phyloP scores from a whole-genome alignment of 441 rosid species.

The Populus tomentosa region DNA sequence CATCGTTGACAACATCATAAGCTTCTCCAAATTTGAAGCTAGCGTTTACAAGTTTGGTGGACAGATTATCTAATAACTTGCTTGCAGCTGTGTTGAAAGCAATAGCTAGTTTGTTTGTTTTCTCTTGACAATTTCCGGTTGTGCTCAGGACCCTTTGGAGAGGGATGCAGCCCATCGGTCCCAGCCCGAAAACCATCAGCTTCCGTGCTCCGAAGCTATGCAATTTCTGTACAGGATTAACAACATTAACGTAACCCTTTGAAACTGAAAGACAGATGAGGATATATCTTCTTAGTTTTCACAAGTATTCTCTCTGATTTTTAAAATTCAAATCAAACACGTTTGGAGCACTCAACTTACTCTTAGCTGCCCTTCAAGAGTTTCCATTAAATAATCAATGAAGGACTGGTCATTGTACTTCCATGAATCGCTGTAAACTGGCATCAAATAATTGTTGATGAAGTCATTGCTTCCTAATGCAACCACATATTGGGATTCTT shows the following conservation, averaged over 20 bases:
- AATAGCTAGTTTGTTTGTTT: slow-evolving; percentile 63
- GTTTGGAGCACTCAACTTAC: slow-evolving; percentile 22
- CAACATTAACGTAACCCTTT: not conserved
- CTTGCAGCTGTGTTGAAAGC: slow-evolving; percentile 60
- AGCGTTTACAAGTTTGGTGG: slow-evolving; percentile 47
- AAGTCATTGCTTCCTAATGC: slow-evolving; percentile 97
- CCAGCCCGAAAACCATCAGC: slow-evolving; percentile 78
- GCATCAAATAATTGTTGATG: slow-evolving; percentile 94
- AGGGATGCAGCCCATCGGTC: slow-evolving; percentile 97
- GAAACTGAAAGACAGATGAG: not conserved
- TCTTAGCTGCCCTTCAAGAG: slow-evolving; percentile 60
- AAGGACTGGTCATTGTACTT: slow-evolving; percentile 63
- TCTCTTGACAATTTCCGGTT: slow-evolving; percentile 59
- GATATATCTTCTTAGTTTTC: too few relatives aligned
- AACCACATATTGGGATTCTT: slow-evolving; percentile 62
- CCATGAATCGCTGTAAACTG: slow-evolving; percentile 78
- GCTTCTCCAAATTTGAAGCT: slow-evolving; percentile 76
- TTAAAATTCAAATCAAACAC: too few relatives aligned
- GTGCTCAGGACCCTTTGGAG: slow-evolving; percentile 76
- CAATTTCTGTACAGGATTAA: slow-evolving; percentile 30
- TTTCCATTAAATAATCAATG: slow-evolving; percentile 60
- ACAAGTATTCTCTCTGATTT: too few relatives aligned
- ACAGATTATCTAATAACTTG: slow-evolving; percentile 39
- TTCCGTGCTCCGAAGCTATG: slow-evolving; percentile 69
- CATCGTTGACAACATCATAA: slow-evolving; percentile 69